Conservation (phyloP, 164 flowering plant species). For the Macadamia tetraphylla region DNA sequence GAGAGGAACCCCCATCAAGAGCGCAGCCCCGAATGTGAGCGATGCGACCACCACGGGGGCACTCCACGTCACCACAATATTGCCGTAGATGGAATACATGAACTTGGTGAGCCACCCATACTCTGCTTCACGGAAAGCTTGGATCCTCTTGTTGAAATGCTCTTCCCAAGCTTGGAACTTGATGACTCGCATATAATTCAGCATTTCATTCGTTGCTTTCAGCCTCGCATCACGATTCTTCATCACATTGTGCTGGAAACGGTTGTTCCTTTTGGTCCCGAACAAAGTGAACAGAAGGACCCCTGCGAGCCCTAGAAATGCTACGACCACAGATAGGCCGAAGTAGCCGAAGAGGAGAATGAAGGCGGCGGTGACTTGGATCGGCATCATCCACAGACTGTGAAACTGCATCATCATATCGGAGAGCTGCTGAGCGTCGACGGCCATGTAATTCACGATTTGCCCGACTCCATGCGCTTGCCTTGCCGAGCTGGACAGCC, state of each 20-base stretch:
- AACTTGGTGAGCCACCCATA: conserved; percentile 77
- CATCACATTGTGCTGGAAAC: conserved; percentile 62
- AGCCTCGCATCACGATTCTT: conserved; percentile 62
- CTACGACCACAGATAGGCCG: conserved; percentile 45
- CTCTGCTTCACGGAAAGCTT: conserved; percentile 52
- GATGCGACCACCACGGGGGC: conserved; percentile 62
- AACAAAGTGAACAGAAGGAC: conserved; percentile 49
- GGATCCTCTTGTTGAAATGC: conserved; percentile 65
- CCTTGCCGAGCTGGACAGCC: conserved; percentile 73
- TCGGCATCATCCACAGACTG: conserved; percentile 75
- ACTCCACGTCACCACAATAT: conserved; percentile 73
- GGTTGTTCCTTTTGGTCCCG: conserved; percentile 54
- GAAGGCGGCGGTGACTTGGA: conserved; percentile 64
- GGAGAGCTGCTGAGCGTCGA: conserved; percentile 93
- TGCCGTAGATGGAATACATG: conserved; percentile 53
- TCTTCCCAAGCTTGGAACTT: conserved; percentile 99
- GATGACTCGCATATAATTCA: conserved; percentile 83
- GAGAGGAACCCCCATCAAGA: conserved; percentile 48
- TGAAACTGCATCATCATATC: conserved; percentile 90
- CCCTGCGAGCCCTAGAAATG: conserved; percentile 41
- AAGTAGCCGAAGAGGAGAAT: conserved; percentile 55
- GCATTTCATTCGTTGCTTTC: conserved; percentile 92
- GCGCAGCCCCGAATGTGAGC: conserved; percentile 38
- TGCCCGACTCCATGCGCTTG: conserved; percentile 92
- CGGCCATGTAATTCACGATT: conserved; percentile 97